Evolutionary conservation across 176 grass and related monocot genomes (phyloP).

Genomic region (Otatea glauca): DNA sequence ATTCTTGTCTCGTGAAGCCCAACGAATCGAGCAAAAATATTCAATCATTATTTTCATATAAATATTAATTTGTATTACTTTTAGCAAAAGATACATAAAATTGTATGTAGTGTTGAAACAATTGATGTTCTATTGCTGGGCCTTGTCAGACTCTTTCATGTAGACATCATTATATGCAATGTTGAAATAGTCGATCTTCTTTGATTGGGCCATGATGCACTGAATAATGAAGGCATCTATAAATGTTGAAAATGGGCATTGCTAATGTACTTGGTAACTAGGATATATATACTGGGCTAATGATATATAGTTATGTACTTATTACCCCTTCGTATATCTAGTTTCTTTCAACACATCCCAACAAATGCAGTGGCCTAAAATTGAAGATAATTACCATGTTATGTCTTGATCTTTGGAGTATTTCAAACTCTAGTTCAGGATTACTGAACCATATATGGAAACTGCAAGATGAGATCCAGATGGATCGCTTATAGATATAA

Average conservation of each 20-base stretch:
- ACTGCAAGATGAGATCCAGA: not conserved
- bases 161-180: not conserved
- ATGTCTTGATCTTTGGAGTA: not conserved
- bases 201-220: not conserved
- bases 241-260: not conserved
- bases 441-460: slow-evolving; percentile 12
- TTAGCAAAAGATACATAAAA: not conserved
- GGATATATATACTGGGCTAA: not conserved
- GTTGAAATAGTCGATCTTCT: not conserved
- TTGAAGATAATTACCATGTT: not conserved
- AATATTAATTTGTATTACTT: not conserved
- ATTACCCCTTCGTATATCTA: not conserved
- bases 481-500: slow-evolving; percentile 27
- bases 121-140: not conserved
- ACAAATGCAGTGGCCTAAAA: slow-evolving; percentile 2
- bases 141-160: not conserved
- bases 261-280: not conserved
- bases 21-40: not conserved
- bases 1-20: not conserved
- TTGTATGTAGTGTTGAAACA: not conserved
- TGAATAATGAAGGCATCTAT: not conserved
- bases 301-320: not conserved
- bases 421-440: not conserved
- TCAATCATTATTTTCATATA: not conserved
- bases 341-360: not conserved